Evolutionary conservation across 2,329 filamentous ascomycete species (phyloP).

Genomic region (Paradendryphiella salina): DNA sequence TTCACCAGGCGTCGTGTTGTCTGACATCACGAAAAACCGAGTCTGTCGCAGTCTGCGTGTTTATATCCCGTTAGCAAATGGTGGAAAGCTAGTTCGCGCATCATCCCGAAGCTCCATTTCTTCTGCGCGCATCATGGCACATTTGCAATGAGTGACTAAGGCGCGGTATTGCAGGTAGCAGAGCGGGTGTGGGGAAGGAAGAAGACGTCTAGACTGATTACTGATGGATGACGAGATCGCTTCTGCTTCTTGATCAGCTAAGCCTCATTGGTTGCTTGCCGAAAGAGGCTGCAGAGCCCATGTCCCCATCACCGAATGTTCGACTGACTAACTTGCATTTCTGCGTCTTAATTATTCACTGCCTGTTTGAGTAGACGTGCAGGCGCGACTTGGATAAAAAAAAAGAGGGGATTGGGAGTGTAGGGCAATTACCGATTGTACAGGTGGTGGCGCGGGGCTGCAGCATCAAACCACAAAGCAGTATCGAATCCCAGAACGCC

Average conservation of each 20-base stretch:
- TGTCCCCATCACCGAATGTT: no score
- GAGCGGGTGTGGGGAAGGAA: slow-evolving; percentile 4
- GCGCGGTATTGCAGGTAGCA: slow-evolving; percentile 18
- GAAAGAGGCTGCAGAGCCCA: slow-evolving; percentile 11
- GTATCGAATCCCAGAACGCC: neutral
- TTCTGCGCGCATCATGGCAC: slow-evolving; percentile 20
- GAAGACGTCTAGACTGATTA: slow-evolving; percentile 25
- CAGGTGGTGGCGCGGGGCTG: neutral
- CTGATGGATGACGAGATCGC: slow-evolving; percentile 37
- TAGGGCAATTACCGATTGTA: neutral
- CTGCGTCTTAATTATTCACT: slow-evolving; percentile 8
- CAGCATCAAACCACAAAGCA: neutral
- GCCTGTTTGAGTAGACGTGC: slow-evolving; percentile 5
- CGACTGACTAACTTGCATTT: neutral
- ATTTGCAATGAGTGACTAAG: slow-evolving; percentile 46
- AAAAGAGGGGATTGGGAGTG: slow-evolving; percentile 1
- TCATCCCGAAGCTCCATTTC: slow-evolving; percentile 28
- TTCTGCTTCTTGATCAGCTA: slow-evolving; percentile 19
- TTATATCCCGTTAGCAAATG: slow-evolving; percentile 34
- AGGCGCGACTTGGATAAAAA: neutral
- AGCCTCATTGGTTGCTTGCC: slow-evolving; percentile 31
- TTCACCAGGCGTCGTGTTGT: slow-evolving; percentile 31
- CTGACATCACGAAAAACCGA: slow-evolving; percentile 35
- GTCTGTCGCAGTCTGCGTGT: slow-evolving; percentile 13
- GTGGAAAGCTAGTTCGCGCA: slow-evolving; percentile 25